Evolutionary conservation across 2,329 filamentous ascomycete genomes (phyloP), one percentile per base, ranked within the genome.

Genomic region (Ciborinia camelliae): DNA sequence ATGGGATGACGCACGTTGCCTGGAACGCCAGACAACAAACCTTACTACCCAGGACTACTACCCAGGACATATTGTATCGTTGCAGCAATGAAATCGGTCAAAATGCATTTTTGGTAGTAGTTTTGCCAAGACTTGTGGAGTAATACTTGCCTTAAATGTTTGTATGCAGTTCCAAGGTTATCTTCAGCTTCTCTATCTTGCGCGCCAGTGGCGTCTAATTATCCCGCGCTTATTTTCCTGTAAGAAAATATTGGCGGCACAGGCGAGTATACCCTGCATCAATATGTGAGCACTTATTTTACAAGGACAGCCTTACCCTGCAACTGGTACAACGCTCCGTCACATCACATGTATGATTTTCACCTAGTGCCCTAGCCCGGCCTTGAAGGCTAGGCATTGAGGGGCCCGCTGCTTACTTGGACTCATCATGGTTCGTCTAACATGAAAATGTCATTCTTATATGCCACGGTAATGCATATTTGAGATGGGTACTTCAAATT

Each of bases 141-240:
- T 45, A 30, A 32, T 59, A 41, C 23, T 41, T 54, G 37, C 35
- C 50, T 35, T 30, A 45, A 45, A 18, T 35, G 18, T 45, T 53
- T 57, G 62, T 26, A 52, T 61, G 45, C 28, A 51, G 30, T n/a
- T n/a, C n/a, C n/a, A n/a, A n/a, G n/a, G n/a, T 55, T 50, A 59
- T 39, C 26, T 41, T 59, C 53, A 59, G 62, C 53, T 43, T 58
- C 55, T 50, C 32, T n/a, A 51, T 41, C 47, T 43, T 39, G 43
- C 62, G 62, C 62, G 62, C 35, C 45, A 59, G 8, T 43, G 37
- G 62, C 62, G 62, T 37, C 62, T 64, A 63, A 63, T 64, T 23
- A 59, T 23, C 35, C 62, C 53, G 62, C 53, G 62, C 53, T n/a
- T 60, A 12, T 54, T 47, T 59, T 37, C 1, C 37, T 50, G 20